Evolutionary conservation across 176 grass and related monocot species (phyloP).

Genomic region (Elymus sibiricus): DNA sequence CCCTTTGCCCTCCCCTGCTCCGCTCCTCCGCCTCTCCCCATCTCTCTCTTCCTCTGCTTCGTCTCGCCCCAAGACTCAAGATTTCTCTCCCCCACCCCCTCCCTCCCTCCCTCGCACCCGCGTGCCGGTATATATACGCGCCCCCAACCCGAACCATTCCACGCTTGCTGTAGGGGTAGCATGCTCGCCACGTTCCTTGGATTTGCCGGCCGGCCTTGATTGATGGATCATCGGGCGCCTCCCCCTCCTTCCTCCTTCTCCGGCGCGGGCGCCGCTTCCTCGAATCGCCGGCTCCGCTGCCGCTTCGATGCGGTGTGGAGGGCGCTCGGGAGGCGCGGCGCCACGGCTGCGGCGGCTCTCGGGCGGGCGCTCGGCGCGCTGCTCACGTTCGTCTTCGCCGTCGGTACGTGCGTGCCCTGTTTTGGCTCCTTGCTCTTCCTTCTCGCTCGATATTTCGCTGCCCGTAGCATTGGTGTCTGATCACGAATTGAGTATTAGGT

Average conservation of each 20-base stretch:
- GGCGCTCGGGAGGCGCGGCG: conserved; percentile 19
- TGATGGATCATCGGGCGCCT: conserved; percentile 36
- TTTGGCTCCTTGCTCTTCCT: background rate
- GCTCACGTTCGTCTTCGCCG: conserved; percentile 69
- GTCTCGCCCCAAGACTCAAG: background rate
- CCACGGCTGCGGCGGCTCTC: background rate
- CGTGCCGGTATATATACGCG: too few relatives aligned
- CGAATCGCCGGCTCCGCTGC: background rate
- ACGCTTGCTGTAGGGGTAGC: background rate
- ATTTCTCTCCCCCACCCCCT: background rate
- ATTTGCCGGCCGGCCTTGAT: background rate
- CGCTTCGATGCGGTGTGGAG: conserved; percentile 12
- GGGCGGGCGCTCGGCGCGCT: conserved; percentile 42
- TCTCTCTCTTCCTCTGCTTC: background rate
- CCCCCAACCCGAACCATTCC: background rate
- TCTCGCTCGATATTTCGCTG: background rate
- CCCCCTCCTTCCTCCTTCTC: background rate
- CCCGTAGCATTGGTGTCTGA: background rate
- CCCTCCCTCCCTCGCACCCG: background rate
- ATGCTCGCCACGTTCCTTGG: background rate
- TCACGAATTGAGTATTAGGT: background rate
- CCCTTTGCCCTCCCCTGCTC: background rate
- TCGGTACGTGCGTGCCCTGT: conserved; percentile 36
- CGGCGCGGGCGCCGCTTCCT: background rate
- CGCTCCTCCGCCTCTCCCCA: background rate